These are phyloP conservation scores for Isatis tinctoria DNA, from an alignment of 345 rosid species.

Conservation along the genomic window DNA sequence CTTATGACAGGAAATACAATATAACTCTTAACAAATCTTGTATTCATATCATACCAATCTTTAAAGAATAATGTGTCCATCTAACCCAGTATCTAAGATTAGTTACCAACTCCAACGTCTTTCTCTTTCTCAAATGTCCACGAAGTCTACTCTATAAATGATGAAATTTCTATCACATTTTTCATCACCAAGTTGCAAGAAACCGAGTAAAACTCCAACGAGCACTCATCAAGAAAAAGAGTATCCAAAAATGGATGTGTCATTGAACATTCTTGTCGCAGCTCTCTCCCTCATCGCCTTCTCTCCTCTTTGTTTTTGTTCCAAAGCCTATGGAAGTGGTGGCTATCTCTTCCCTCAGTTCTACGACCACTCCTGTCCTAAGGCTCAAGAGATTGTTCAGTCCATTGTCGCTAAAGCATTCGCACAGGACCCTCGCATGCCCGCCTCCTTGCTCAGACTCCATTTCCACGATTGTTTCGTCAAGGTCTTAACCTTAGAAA, in stretches of 20 bases:
- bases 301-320: constrained; percentile 47
- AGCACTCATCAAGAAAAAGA: constrained; percentile 10
- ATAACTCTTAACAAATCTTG: constrained; percentile 14
- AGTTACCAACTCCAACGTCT: constrained; percentile 43
- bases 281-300: constrained; percentile 36
- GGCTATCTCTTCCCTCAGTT: constrained; percentile 60
- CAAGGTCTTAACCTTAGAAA: constrained; percentile 34
- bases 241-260: constrained; percentile 31
- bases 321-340: constrained; percentile 25
- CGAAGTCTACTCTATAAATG: constrained; percentile 35
- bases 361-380: constrained; percentile 69
- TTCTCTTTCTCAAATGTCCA: constrained; percentile 26
- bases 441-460: constrained; percentile 71
- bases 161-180: constrained; percentile 1
- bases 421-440: constrained; percentile 58
- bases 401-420: constrained; percentile 53
- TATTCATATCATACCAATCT: constrained; percentile 22
- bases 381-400: constrained; percentile 51
- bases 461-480: constrained; percentile 88
- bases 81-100: constrained; percentile 28
- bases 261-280: constrained; percentile 29
- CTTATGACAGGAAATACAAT: not conserved
- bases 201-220: constrained; percentile 9
- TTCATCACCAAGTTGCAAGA: constrained; percentile 20
- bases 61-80: constrained; percentile 7